A percentile compares a stretch with the other conserved stretches of the same genome.
These are phyloP conservation scores for Phlegmacium glaucopus DNA, from an alignment of 768 basidiomycete species.

Conservation along the genomic window DNA sequence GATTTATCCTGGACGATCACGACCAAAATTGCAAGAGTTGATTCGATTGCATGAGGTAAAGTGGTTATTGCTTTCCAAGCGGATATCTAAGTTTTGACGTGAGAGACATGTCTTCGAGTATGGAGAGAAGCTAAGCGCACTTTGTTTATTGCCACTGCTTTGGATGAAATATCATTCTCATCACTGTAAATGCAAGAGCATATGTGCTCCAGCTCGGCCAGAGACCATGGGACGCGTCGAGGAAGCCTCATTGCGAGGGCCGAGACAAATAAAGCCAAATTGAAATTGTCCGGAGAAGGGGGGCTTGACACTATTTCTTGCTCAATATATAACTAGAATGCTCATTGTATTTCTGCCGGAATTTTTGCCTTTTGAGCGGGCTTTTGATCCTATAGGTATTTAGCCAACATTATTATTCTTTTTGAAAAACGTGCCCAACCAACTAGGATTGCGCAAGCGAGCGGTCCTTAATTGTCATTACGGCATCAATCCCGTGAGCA, in stretches of 20 bases:
- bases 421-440: too few species aligned
- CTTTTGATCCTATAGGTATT: too few species aligned
- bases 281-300: too few species aligned
- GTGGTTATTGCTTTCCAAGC: constrained; percentile 75
- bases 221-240: constrained; percentile 76
- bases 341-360: too few species aligned
- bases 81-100: constrained; percentile 49
- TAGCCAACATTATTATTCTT: too few species aligned
- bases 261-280: too few species aligned
- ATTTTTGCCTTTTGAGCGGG: too few species aligned
- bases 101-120: background rate
- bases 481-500: constrained; percentile 1
- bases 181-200: constrained; percentile 74
- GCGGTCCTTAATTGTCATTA: too few species aligned
- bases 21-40: constrained; percentile 59
- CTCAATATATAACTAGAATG: too few species aligned
- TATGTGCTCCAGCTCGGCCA: constrained; percentile 69
- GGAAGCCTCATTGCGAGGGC: constrained; percentile 59
- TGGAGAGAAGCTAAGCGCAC: constrained; percentile 36
- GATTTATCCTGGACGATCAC: constrained; percentile 54
- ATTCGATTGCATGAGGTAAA: constrained; percentile 82
- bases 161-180: constrained; percentile 55
- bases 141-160: constrained; percentile 56
- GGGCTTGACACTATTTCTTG: too few species aligned
- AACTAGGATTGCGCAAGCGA: too few species aligned